phyloP scores from a whole-genome alignment of 2,329 filamentous ascomycete species.

The Ramularia endophylla region DNA sequence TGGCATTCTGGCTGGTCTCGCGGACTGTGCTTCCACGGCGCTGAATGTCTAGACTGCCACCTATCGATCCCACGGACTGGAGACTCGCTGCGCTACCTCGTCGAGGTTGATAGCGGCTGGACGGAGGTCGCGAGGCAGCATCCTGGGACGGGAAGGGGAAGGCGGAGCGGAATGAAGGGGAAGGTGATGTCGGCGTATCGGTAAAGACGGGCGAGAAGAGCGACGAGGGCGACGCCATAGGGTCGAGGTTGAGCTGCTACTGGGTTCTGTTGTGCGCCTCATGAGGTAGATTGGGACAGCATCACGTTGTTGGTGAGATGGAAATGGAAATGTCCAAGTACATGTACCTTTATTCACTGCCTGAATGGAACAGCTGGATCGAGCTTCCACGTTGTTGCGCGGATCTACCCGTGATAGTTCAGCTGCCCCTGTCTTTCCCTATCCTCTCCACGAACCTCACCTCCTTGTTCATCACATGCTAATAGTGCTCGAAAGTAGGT shows the following conservation, averaged over 20 bases:
- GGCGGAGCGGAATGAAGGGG: conserved; percentile 36
- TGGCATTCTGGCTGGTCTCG: conserved; percentile 86
- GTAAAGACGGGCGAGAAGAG: conserved; percentile 54
- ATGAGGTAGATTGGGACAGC: conserved; percentile 14
- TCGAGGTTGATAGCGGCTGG: conserved; percentile 49
- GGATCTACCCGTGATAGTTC: no score
- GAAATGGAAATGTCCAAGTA: no score
- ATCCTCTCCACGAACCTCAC: no score
- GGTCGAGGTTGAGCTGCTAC: conserved; percentile 6
- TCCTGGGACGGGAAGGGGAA: conserved; percentile 58
- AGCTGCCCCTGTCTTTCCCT: no score
- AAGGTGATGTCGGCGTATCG: conserved; percentile 44
- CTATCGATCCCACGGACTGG: conserved; percentile 73
- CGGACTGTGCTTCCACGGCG: conserved; percentile 53
- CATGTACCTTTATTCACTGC: no score
- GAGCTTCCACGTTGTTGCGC: no score
- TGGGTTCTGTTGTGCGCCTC: conserved; percentile 11
- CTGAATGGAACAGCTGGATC: no score
- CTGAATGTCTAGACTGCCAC: conserved; percentile 72
- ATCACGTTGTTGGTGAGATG: not conserved
- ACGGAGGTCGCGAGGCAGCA: conserved; percentile 38
- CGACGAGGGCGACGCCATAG: conserved; percentile 23
- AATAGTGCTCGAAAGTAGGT: no score
- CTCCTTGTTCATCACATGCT: no score
- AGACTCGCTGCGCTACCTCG: conserved; percentile 73